A percentile compares a stretch with the other conserved stretches of the same genome.
Conservation (phyloP, 257 asterid species). For the Nyctanthes arbortristis region DNA sequence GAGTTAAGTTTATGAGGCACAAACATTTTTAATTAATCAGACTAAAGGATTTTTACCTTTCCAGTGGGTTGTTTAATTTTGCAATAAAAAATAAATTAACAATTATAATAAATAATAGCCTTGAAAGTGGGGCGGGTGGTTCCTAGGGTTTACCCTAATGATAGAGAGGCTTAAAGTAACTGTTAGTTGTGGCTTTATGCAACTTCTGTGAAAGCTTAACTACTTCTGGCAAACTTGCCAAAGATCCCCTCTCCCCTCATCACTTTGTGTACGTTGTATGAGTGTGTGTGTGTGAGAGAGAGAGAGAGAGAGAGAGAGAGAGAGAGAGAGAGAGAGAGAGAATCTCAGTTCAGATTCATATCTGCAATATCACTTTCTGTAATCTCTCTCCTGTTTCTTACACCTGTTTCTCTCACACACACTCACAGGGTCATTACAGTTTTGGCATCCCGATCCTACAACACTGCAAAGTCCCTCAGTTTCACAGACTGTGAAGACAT, state of each 20-base stretch:
- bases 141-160: conserved; percentile 35
- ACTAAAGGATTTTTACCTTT: neutral
- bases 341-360: conserved; percentile 56
- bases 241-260: conserved; percentile 32
- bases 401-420: conserved; percentile 9
- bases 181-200: conserved; percentile 47
- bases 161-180: conserved; percentile 37
- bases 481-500: conserved; percentile 18
- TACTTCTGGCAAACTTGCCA: conserved; percentile 36
- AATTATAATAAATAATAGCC: neutral
- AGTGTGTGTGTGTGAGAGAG: too few relatives aligned
- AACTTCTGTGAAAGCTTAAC: conserved; percentile 46
- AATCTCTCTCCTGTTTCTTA: conserved; percentile 13
- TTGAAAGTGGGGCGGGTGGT: conserved; percentile 21
- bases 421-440: conserved; percentile 28
- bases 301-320: too few relatives aligned
- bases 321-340: conserved; percentile 31
- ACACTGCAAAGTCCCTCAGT: conserved; percentile 33
- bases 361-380: conserved; percentile 27
- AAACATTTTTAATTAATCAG: too few relatives aligned
- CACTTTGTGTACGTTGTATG: too few relatives aligned
- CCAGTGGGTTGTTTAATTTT: neutral
- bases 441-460: conserved; percentile 31
- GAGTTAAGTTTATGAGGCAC: too few relatives aligned
- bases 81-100: neutral